Evolutionary conservation across 2,329 filamentous ascomycete genomes (phyloP).

Genomic region (Hymenoscyphus fructigenus): DNA sequence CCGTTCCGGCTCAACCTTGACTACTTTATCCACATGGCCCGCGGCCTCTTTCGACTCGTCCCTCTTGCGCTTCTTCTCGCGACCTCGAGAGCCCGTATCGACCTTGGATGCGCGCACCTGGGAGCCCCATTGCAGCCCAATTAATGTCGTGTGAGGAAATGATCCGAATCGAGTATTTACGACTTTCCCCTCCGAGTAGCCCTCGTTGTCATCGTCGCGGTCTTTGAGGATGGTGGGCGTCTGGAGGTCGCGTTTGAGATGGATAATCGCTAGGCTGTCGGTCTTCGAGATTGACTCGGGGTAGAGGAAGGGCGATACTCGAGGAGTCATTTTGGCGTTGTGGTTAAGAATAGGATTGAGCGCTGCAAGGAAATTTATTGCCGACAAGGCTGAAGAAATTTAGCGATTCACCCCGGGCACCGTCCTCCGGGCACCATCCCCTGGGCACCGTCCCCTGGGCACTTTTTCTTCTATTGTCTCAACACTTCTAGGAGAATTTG

Average conservation of each 20-base stretch:
- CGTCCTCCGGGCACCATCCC: too few relatives aligned
- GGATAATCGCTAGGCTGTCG: constrained; percentile 75
- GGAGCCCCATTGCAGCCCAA: constrained; percentile 83
- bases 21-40: constrained; percentile 14
- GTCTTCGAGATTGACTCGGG: constrained; percentile 61
- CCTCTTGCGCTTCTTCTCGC: constrained; percentile 48
- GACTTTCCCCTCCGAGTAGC: constrained; percentile 74
- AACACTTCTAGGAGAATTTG: too few relatives aligned
- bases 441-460: too few relatives aligned
- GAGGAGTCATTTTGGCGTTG: constrained; percentile 28
- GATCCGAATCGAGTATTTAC: constrained; percentile 94
- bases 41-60: constrained; percentile 36
- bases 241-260: constrained; percentile 84
- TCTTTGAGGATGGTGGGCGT: constrained; percentile 70
- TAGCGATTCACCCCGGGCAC: not conserved
- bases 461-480: too few relatives aligned
- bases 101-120: constrained; percentile 88
- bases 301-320: constrained; percentile 75
- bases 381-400: constrained; percentile 16
- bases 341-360: not conserved
- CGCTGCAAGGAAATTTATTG: not conserved
- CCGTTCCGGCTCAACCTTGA: constrained; percentile 12
- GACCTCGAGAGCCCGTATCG: constrained; percentile 85
- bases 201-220: constrained; percentile 61
- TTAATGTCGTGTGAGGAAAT: constrained; percentile 75